phyloP scores from a whole-genome alignment of 2,329 filamentous ascomycete genomes.

The Venturia nashicola region DNA sequence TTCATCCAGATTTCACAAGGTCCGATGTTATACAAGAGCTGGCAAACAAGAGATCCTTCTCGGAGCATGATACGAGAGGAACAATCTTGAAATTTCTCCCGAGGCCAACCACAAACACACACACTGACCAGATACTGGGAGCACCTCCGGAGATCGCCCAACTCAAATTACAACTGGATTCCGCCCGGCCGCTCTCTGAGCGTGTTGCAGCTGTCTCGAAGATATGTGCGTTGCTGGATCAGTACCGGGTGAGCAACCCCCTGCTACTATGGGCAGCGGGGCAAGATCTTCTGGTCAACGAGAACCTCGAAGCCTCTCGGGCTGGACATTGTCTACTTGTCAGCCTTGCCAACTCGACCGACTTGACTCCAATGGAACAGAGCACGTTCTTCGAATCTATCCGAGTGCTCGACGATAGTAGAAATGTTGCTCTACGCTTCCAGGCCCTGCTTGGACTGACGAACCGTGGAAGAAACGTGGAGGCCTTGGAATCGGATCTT shows the following conservation, averaged over 20 bases:
- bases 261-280: conserved; percentile 24
- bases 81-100: background rate
- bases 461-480: conserved; percentile 24
- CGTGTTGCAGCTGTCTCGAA: conserved; percentile 20
- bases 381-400: conserved; percentile 26
- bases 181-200: conserved; percentile 17
- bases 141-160: conserved; percentile 24
- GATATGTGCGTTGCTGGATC: conserved; percentile 22
- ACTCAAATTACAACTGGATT: conserved; percentile 21
- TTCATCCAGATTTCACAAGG: conserved; percentile 17
- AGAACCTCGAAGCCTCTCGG: conserved; percentile 21
- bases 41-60: background rate
- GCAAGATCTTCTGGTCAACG: conserved; percentile 24
- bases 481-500: conserved; percentile 24
- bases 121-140: conserved; percentile 14
- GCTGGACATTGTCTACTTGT: conserved; percentile 24
- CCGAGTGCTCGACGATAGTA: conserved; percentile 17
- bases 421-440: conserved; percentile 21
- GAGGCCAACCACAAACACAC: background rate
- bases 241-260: conserved; percentile 24
- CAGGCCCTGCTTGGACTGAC: conserved; percentile 25
- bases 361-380: conserved; percentile 24
- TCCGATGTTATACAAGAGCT: conserved; percentile 6
- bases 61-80: background rate
- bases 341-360: conserved; percentile 21